Evolutionary conservation across 257 asterid species (phyloP).

Genomic region (Lantana camara): DNA sequence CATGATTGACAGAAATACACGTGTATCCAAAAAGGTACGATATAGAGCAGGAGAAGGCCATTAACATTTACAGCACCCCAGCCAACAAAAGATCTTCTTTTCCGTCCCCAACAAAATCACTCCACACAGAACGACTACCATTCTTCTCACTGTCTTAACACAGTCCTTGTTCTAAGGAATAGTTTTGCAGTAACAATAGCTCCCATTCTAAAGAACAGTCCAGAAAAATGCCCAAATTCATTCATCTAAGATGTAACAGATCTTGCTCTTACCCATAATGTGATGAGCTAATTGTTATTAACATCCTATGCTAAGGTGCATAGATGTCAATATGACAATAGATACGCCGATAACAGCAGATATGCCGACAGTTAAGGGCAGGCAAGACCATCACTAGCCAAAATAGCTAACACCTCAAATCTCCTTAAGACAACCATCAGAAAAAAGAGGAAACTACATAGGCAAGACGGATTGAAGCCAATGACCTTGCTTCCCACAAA

Average conservation of each 20-base stretch:
- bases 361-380: conserved; percentile 23
- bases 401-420: conserved; percentile 31
- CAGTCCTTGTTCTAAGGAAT: conserved; percentile 23
- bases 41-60: conserved; percentile 34
- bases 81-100: conserved; percentile 17
- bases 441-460: conserved; percentile 26
- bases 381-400: conserved; percentile 32
- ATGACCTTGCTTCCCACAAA: conserved; percentile 31
- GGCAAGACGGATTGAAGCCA: conserved; percentile 25
- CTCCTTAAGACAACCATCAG: conserved; percentile 27
- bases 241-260: conserved; percentile 33
- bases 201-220: conserved; percentile 25
- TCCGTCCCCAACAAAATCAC: conserved; percentile 28
- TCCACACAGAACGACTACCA: conserved; percentile 22
- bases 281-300: conserved; percentile 37
- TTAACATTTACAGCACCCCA: conserved; percentile 23
- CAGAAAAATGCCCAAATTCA: conserved; percentile 25
- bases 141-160: conserved; percentile 27
- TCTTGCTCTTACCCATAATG: conserved; percentile 35
- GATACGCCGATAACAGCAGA: conserved; percentile 26
- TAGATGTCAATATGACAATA: conserved; percentile 23
- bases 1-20: conserved; percentile 7
- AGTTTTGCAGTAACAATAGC: conserved; percentile 27
- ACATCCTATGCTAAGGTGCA: conserved; percentile 28
- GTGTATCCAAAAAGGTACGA: conserved; percentile 21